phyloP scores from a whole-genome alignment of 2,329 filamentous ascomycete genomes.

The Xylariaceae sp. region DNA sequence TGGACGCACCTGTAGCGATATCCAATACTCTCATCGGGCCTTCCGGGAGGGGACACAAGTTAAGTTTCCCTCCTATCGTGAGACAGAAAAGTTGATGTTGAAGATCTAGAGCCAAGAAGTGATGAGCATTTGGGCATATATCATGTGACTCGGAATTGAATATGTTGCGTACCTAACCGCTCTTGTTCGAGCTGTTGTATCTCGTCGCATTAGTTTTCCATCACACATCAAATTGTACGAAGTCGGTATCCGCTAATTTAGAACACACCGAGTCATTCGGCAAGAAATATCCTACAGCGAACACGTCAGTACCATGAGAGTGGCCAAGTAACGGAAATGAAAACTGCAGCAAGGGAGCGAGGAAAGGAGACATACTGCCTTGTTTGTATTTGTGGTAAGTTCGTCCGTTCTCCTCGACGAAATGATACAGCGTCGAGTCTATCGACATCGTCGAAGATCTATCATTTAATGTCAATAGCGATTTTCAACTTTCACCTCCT shows the following conservation, averaged over 20 bases:
- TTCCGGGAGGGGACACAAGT: constrained; percentile 40
- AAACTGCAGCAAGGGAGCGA: not conserved
- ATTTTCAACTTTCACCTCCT: not conserved
- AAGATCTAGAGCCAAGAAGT: constrained; percentile 38
- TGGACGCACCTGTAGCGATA: constrained; percentile 36
- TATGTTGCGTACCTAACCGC: constrained; percentile 22
- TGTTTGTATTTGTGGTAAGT: constrained; percentile 31
- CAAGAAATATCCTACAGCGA: constrained; percentile 28
- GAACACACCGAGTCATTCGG: constrained; percentile 28
- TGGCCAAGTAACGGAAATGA: not conserved
- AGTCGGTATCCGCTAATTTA: not conserved
- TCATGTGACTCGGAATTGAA: not conserved
- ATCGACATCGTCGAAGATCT: constrained; percentile 30
- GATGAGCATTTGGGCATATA: too few species aligned
- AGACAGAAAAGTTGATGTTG: constrained; percentile 38
- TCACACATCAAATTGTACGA: too few species aligned
- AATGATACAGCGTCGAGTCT: constrained; percentile 26
- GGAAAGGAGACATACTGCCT: constrained; percentile 24
- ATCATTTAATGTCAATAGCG: too few species aligned
- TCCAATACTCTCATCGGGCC: constrained; percentile 42
- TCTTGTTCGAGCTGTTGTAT: constrained; percentile 30
- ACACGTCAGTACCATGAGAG: constrained; percentile 5
- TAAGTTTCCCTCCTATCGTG: constrained; percentile 37
- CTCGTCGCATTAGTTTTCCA: constrained; percentile 4
- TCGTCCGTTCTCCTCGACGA: constrained; percentile 28